These are phyloP conservation scores for Coniochaeta sp. DNA, from an alignment of 2,329 filamentous ascomycete species.

Conservation along the genomic window DNA sequence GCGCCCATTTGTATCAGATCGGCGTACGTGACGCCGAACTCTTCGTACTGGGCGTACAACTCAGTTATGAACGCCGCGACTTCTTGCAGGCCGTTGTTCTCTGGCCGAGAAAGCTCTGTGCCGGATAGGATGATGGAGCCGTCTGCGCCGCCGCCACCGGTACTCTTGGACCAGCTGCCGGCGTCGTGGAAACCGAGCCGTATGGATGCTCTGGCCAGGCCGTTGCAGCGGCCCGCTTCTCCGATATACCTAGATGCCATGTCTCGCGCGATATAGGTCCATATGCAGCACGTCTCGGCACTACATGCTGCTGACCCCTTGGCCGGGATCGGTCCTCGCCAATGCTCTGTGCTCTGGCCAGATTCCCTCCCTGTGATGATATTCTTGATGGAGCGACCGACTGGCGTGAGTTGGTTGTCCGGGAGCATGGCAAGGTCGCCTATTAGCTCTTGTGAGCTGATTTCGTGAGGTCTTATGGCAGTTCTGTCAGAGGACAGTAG, in stretches of 20 bases:
- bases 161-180: slow-evolving; percentile 28
- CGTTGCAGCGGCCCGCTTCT: slow-evolving; percentile 24
- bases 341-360: slow-evolving; percentile 9
- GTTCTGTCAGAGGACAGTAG: slow-evolving; percentile 4
- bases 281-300: slow-evolving; percentile 25
- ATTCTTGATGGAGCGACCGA: slow-evolving; percentile 27
- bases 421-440: slow-evolving; percentile 28
- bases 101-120: slow-evolving; percentile 25
- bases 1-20: slow-evolving; percentile 46
- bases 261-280: slow-evolving; percentile 28
- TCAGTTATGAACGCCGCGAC: slow-evolving; percentile 27
- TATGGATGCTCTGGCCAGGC: slow-evolving; percentile 32
- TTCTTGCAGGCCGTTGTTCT: slow-evolving; percentile 37
- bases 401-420: slow-evolving; percentile 21
- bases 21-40: slow-evolving; percentile 35
- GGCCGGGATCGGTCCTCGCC: slow-evolving; percentile 11
- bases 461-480: slow-evolving; percentile 17
- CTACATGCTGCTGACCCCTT: slow-evolving; percentile 16
- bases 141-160: slow-evolving; percentile 33
- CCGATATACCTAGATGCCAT: slow-evolving; percentile 25
- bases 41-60: slow-evolving; percentile 29
- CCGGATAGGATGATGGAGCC: slow-evolving; percentile 32
- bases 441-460: slow-evolving; percentile 29
- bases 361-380: slow-evolving; percentile 23
- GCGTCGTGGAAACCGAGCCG: slow-evolving; percentile 40